A percentile compares a stretch with the other conserved stretches of the same genome.
These are phyloP conservation scores for Leishmania gerbilli DNA, from an alignment of 208 protist species.

Conservation along the genomic window DNA sequence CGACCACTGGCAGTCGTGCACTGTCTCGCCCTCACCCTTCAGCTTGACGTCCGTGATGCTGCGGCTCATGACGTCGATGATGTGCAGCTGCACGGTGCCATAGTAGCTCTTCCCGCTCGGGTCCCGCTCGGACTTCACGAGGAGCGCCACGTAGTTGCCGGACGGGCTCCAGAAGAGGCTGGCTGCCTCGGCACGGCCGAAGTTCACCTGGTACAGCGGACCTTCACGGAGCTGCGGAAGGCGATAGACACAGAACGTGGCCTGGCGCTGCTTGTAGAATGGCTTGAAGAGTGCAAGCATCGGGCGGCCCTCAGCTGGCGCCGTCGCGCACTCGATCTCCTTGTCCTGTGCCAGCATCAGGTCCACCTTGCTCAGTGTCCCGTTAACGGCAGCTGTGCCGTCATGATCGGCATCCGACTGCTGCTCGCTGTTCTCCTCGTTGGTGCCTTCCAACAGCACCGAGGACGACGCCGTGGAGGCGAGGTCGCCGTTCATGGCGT, in stretches of 20 bases:
- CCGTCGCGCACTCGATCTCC: constrained; percentile 71
- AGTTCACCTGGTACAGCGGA: constrained; percentile 59
- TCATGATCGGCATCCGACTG: not conserved
- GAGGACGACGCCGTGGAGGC: constrained; percentile 9
- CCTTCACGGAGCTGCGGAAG: constrained; percentile 74
- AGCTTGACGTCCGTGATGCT: constrained; percentile 72
- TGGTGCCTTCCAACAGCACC: constrained; percentile 10
- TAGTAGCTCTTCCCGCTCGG: constrained; percentile 91
- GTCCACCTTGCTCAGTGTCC: constrained; percentile 67
- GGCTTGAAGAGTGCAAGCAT: constrained; percentile 85
- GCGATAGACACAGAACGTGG: constrained; percentile 65
- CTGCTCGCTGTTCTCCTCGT: constrained; percentile 12
- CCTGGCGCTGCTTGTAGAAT: constrained; percentile 77
- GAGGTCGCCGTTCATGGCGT: constrained; percentile 64
- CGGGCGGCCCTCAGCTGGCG: constrained; percentile 48
- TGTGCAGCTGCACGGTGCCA: constrained; percentile 72
- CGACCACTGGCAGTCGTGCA: constrained; percentile 90
- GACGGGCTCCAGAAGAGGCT: constrained; percentile 67
- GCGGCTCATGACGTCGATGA: constrained; percentile 74
- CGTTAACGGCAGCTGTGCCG: constrained; percentile 9
- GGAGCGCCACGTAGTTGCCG: constrained; percentile 67
- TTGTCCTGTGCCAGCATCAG: constrained; percentile 80
- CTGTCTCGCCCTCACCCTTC: constrained; percentile 63
- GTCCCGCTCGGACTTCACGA: constrained; percentile 84
- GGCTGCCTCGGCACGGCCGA: constrained; percentile 74